A percentile compares a stretch with the other conserved stretches of the same genome.
Conservation (phyloP, 2,329 filamentous ascomycete species). For the Ophiostoma pallidulum region DNA sequence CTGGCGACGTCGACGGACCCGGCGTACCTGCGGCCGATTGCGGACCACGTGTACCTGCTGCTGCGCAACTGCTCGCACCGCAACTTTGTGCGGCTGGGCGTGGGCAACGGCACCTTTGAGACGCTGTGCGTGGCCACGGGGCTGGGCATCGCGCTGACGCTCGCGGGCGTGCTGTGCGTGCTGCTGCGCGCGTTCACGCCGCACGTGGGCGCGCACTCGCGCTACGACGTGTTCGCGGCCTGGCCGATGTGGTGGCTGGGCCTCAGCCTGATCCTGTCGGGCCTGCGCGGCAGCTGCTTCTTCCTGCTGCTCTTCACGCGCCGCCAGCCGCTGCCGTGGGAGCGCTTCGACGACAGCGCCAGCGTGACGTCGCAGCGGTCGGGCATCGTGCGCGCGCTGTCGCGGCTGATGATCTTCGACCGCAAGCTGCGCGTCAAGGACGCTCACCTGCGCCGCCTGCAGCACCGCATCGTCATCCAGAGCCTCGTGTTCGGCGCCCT, state of each 20-base stretch:
- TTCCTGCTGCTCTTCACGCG: conserved; percentile 37
- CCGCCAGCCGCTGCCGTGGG: conserved; percentile 38
- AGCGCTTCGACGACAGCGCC: conserved; percentile 33
- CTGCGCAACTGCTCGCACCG: conserved; percentile 39
- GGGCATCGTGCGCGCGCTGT: conserved; percentile 24
- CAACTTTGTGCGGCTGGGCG: conserved; percentile 43
- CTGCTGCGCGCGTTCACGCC: conserved; percentile 32
- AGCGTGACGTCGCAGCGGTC: conserved; percentile 18
- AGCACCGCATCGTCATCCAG: conserved; percentile 36
- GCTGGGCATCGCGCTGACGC: conserved; percentile 32
- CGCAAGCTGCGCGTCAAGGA: conserved; percentile 37
- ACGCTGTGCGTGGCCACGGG: conserved; percentile 37
- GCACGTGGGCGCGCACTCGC: conserved; percentile 28
- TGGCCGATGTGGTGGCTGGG: conserved; percentile 40
- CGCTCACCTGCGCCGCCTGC: conserved; percentile 30
- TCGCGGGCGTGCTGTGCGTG: conserved; percentile 31
- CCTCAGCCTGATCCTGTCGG: conserved; percentile 32
- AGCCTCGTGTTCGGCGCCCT: conserved; percentile 29
- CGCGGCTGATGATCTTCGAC: conserved; percentile 38
- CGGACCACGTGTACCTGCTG: conserved; percentile 37
- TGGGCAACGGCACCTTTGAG: conserved; percentile 42
- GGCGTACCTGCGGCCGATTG: conserved; percentile 31
- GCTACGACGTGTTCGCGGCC: conserved; percentile 32
- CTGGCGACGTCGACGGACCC: conserved; percentile 30
- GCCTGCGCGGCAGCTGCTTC: conserved; percentile 38